A percentile compares a stretch with the other conserved stretches of the same genome.
Evolutionary conservation across 441 rosid species (phyloP).

Genomic region (Daphne laureola): DNA sequence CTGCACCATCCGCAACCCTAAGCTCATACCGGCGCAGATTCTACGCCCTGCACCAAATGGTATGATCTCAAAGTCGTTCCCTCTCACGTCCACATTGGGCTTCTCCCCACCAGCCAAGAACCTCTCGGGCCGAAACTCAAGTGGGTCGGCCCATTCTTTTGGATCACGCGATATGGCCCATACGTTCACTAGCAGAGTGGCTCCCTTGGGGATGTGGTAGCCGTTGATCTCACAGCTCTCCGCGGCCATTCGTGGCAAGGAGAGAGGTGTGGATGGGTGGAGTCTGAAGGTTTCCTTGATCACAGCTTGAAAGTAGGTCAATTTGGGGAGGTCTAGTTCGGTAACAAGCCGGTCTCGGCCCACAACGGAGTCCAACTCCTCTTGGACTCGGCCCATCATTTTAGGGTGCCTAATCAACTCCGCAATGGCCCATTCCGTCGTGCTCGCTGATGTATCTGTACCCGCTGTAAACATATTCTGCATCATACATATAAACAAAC

Average conservation of each 20-base stretch:
- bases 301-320: constrained; percentile 58
- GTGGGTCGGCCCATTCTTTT: constrained; percentile 40
- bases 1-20: constrained; percentile 67
- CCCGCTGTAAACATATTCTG: constrained; percentile 70
- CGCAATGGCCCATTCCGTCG: constrained; percentile 57
- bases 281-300: constrained; percentile 70
- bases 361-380: constrained; percentile 56
- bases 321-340: constrained; percentile 43
- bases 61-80: constrained; percentile 67
- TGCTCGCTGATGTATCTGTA: constrained; percentile 59
- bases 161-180: constrained; percentile 74
- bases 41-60: constrained; percentile 92
- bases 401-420: constrained; percentile 45
- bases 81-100: constrained; percentile 52
- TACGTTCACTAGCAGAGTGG: constrained; percentile 50
- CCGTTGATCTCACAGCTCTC: constrained; percentile 45
- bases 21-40: constrained; percentile 67
- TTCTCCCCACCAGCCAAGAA: constrained; percentile 49
- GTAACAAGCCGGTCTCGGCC: constrained; percentile 45
- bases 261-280: constrained; percentile 67
- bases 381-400: constrained; percentile 36
- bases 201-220: constrained; percentile 45
- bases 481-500: constrained; percentile 10
- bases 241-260: constrained; percentile 50
- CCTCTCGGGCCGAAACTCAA: constrained; percentile 45